These are phyloP conservation scores for Oryza officinalis DNA, from an alignment of 176 grass and related monocot genomes.

Conservation along the genomic window DNA sequence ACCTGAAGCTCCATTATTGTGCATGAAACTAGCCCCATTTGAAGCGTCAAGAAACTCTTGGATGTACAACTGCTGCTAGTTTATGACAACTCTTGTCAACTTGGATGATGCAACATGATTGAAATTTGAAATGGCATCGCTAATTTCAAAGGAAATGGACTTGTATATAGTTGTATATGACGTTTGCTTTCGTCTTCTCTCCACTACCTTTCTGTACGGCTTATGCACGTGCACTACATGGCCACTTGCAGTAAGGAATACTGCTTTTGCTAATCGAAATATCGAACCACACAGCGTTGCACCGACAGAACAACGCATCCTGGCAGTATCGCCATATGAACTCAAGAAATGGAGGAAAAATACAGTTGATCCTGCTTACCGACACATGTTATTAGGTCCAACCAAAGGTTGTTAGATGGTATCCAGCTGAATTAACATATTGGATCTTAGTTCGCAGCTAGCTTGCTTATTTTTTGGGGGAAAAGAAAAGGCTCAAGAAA, in stretches of 20 bases:
- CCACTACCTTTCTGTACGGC: not conserved
- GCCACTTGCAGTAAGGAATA: constrained; percentile 2
- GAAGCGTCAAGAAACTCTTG: not conserved
- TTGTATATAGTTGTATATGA: not conserved
- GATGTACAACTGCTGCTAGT: not conserved
- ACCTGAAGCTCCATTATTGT: too few species aligned
- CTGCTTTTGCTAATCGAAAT: not conserved
- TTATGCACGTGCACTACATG: not conserved
- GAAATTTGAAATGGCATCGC: not conserved
- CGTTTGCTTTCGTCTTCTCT: not conserved
- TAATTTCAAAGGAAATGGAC: not conserved
- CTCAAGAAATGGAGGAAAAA: not conserved
- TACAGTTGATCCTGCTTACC: not conserved
- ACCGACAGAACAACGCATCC: constrained; percentile 11
- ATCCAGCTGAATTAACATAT: not conserved
- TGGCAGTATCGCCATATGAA: not conserved
- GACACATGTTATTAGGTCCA: constrained; percentile 6
- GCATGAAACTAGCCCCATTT: not conserved
- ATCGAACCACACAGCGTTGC: not conserved
- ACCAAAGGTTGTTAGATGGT: not conserved
- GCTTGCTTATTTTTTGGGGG: not conserved
- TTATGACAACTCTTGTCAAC: not conserved
- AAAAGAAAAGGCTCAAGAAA: not conserved
- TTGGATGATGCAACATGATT: not conserved
- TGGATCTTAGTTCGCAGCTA: not conserved